phyloP scores from a whole-genome alignment of 768 basidiomycete species.

The Pleurotus pulmonarius region DNA sequence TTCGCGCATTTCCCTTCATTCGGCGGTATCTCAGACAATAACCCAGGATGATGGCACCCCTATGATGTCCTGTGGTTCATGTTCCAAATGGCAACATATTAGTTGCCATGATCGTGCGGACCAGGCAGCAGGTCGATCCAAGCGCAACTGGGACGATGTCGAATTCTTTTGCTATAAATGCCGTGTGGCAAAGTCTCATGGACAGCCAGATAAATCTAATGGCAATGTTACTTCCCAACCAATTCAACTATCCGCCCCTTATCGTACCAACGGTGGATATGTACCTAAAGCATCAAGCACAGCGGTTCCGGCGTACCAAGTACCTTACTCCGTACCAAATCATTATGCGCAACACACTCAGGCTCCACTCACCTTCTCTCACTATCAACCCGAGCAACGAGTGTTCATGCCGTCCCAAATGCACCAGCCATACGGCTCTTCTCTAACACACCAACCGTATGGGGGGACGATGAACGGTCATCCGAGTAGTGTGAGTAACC shows the following conservation, averaged over 20 bases:
- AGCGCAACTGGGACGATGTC: slow-evolving; percentile 81
- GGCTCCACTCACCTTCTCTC: slow-evolving; percentile 37
- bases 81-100: slow-evolving; percentile 89
- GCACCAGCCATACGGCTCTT: slow-evolving; percentile 10
- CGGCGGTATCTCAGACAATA: slow-evolving; percentile 11
- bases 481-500: slow-evolving; percentile 11
- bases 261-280: not conserved
- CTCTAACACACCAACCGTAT: slow-evolving; percentile 10
- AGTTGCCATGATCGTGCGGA: slow-evolving; percentile 78
- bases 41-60: slow-evolving; percentile 73
- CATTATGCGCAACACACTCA: slow-evolving; percentile 11
- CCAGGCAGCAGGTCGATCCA: slow-evolving; percentile 53
- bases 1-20: not conserved
- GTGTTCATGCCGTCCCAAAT: slow-evolving; percentile 25
- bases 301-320: not conserved
- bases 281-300: not conserved
- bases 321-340: slow-evolving; percentile 7
- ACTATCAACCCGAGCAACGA: slow-evolving; percentile 43
- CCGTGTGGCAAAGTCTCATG: not conserved
- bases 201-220: slow-evolving; percentile 12
- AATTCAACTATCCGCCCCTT: slow-evolving; percentile 3
- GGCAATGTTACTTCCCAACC: not conserved
- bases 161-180: slow-evolving; percentile 77
- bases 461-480: slow-evolving; percentile 8
- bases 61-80: slow-evolving; percentile 78